Conservation (phyloP, 2,329 filamentous ascomycete genomes). For the Coniochaeta sp. region DNA sequence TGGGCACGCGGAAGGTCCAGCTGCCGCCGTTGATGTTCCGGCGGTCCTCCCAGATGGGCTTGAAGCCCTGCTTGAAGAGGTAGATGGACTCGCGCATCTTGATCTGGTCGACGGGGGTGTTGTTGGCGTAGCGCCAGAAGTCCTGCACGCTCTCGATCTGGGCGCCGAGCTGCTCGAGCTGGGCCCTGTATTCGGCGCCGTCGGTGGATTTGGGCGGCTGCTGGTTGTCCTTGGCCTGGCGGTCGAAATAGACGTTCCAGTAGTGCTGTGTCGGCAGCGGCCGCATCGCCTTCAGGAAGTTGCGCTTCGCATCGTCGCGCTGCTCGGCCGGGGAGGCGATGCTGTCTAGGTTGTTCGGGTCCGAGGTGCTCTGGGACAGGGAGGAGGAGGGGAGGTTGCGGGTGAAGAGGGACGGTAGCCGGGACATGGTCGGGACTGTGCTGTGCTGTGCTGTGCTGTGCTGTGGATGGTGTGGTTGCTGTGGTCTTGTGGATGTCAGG, state of each 20-base stretch:
- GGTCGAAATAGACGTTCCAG: slow-evolving; percentile 66
- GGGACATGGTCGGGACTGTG: slow-evolving; percentile 38
- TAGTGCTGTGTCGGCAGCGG: slow-evolving; percentile 73
- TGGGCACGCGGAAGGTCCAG: slow-evolving; percentile 88
- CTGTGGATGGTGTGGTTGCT: neutral
- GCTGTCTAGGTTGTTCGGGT: slow-evolving; percentile 51
- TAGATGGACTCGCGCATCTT: slow-evolving; percentile 73
- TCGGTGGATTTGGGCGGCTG: slow-evolving; percentile 24
- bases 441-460: slow-evolving; percentile 5
- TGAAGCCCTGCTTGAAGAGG: slow-evolving; percentile 72
- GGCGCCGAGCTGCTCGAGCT: slow-evolving; percentile 55
- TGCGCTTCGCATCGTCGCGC: slow-evolving; percentile 75
- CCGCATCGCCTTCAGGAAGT: slow-evolving; percentile 69
- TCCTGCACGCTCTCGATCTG: slow-evolving; percentile 77
- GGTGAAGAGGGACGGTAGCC: slow-evolving; percentile 53
- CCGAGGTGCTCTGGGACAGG: slow-evolving; percentile 51
- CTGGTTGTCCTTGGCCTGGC: slow-evolving; percentile 41
- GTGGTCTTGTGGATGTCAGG: neutral
- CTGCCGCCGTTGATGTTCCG: slow-evolving; percentile 80
- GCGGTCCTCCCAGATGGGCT: slow-evolving; percentile 76
- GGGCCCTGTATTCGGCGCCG: slow-evolving; percentile 39
- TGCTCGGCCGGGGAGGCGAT: slow-evolving; percentile 64
- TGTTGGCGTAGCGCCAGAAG: slow-evolving; percentile 79
- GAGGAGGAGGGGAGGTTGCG: slow-evolving; percentile 49
- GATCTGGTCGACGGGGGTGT: slow-evolving; percentile 69